Percentiles rank a stretch among this genome's conserved stretches.
phyloP scores from a whole-genome alignment of 2,329 filamentous ascomycete genomes.

The Waltergamsia citrina region DNA sequence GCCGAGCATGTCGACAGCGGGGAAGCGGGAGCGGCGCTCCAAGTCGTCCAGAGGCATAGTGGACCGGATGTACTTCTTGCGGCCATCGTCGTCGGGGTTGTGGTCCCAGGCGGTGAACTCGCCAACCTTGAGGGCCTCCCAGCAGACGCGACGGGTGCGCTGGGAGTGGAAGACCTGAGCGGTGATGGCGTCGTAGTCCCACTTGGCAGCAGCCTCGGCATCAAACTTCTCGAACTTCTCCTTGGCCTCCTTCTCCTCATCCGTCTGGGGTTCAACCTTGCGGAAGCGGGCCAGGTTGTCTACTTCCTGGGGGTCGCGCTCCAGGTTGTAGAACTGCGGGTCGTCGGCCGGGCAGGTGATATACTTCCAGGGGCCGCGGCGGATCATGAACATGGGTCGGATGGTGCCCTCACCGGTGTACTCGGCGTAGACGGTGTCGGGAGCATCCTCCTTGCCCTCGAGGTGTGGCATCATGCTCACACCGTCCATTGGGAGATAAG shows the following conservation, averaged over 20 bases:
- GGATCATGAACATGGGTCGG: slow-evolving; percentile 88
- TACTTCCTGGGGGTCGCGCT: slow-evolving; percentile 66
- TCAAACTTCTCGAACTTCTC: slow-evolving; percentile 56
- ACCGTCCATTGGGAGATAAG: slow-evolving; percentile 76
- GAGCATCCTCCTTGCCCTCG: slow-evolving; percentile 54
- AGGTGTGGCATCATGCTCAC: slow-evolving; percentile 74
- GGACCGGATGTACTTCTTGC: slow-evolving; percentile 73
- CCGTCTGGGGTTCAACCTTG: slow-evolving; percentile 26
- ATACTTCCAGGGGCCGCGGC: slow-evolving; percentile 83
- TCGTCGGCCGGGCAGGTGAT: slow-evolving; percentile 77
- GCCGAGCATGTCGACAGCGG: slow-evolving; percentile 49
- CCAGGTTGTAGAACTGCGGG: slow-evolving; percentile 75
- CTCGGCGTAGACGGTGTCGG: slow-evolving; percentile 87
- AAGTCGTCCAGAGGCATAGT: slow-evolving; percentile 74
- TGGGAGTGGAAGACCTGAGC: slow-evolving; percentile 67
- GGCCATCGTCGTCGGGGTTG: slow-evolving; percentile 62
- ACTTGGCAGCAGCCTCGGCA: slow-evolving; percentile 62
- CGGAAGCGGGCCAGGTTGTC: slow-evolving; percentile 53
- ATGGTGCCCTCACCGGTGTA: slow-evolving; percentile 92
- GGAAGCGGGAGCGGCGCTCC: slow-evolving; percentile 67
- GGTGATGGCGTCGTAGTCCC: slow-evolving; percentile 75
- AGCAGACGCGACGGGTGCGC: slow-evolving; percentile 68
- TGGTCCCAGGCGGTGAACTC: slow-evolving; percentile 78
- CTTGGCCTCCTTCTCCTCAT: slow-evolving; percentile 35
- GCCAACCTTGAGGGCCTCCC: slow-evolving; percentile 69